Evolutionary conservation across 768 basidiomycete genomes (phyloP), one percentile per base, ranked within the genome.

Genomic region (Suillus clintonianus): DNA sequence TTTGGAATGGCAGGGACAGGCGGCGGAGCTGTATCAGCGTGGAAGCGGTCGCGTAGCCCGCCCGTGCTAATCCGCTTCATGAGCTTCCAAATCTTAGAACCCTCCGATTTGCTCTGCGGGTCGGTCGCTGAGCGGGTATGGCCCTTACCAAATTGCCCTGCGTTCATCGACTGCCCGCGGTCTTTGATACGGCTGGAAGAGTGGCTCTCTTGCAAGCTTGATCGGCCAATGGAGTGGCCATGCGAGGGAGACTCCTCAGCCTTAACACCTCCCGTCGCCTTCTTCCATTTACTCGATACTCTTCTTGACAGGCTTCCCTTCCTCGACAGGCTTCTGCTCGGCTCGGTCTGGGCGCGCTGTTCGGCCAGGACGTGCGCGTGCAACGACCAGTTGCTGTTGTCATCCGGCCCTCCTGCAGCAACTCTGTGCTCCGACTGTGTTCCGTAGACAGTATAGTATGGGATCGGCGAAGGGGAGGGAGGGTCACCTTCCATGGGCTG

Each of bases 41-140:
- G 63, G 43, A 65, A 70, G 67, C 81, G 85, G 19, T 90, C 89
- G 62, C 86, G 82, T 48, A 90, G 73, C 10, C 81, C 86, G 9
- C 87, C 86, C 0, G 85, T 82, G 64, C 88, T 90, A 64, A 92
- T 85, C 45, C 87, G 81, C 72, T 89, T 90, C 81, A 91, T 81
- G 58, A 92, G 70, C 73, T 82, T 88, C 88, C 88, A 90, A 2
- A 90, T 72, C 68, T 80, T 86, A 56, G 78, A 79, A 8, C 81
- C 78, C 6, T 80, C 77, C 6, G 69, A 67, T 41, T 64, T 62
- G 41, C 19, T 43, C 60, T 53, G 59, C 1, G 53, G 47, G 47
- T 60, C 59, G 7, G 59, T 60, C 53, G 3, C 24, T 53, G 59
- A 53, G 59, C 36, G 47, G n/a, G 22, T 34, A 27, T 54, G 59